phyloP scores from a whole-genome alignment of 148 eudicot genomes.

The Limonium bicolor region DNA sequence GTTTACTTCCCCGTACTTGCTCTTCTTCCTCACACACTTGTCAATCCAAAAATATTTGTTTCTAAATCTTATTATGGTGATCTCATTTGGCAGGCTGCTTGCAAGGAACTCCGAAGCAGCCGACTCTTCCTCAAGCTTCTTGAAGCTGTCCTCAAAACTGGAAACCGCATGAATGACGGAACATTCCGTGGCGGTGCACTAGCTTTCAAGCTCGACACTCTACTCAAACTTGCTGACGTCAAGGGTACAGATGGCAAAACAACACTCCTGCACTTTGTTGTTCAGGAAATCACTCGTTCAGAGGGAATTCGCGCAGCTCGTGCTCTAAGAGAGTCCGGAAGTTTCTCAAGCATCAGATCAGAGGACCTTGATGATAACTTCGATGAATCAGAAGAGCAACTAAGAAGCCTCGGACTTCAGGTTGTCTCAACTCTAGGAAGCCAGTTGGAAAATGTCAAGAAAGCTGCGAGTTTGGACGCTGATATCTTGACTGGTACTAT shows the following conservation, averaged over 20 bases:
- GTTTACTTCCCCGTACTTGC: not conserved
- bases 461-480: constrained; percentile 53
- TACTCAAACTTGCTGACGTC: constrained; percentile 61
- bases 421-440: constrained; percentile 49
- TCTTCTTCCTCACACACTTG: not conserved
- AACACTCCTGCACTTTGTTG: constrained; percentile 67
- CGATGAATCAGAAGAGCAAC: constrained; percentile 41
- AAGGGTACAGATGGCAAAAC: constrained; percentile 67
- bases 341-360: constrained; percentile 20
- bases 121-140: constrained; percentile 69
- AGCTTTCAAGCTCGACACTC: constrained; percentile 73
- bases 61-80: not conserved
- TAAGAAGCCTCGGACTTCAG: constrained; percentile 49
- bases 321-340: constrained; percentile 24
- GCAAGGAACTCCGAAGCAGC: constrained; percentile 48
- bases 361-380: constrained; percentile 27
- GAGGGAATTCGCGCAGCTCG: constrained; percentile 70
- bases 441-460: constrained; percentile 58
- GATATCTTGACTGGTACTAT: constrained; percentile 46
- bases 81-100: constrained; percentile 42
- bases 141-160: constrained; percentile 76
- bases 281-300: constrained; percentile 55
- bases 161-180: constrained; percentile 74
- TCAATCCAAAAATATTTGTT: not conserved
- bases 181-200: constrained; percentile 72